Conservation (phyloP, 2,329 filamentous ascomycete species). For the Cytospora schulzeri region DNA sequence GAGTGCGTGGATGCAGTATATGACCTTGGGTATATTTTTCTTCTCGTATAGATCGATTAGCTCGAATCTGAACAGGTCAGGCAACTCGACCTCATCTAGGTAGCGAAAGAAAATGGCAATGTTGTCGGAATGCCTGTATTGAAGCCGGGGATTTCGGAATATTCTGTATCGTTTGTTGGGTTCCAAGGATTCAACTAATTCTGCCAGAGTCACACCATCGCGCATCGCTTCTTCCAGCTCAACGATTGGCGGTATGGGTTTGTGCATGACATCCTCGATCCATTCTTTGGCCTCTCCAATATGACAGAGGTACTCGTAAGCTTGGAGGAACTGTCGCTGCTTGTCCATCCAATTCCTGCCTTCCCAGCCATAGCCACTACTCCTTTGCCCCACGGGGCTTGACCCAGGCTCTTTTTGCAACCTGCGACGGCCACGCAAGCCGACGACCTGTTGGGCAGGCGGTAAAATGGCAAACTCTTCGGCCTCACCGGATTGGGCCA, state of each 20-base stretch:
- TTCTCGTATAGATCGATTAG: constrained; percentile 98
- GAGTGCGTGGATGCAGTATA: constrained; percentile 95
- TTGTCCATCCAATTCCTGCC: constrained; percentile 98
- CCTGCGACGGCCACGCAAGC: constrained; percentile 79
- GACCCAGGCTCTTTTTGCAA: constrained; percentile 68
- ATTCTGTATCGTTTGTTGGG: constrained; percentile 77
- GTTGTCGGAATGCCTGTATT: constrained; percentile 96
- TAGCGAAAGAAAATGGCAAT: constrained; percentile 96
- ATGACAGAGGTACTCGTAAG: constrained; percentile 98
- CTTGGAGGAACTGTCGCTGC: constrained; percentile 91
- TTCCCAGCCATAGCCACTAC: constrained; percentile 69
- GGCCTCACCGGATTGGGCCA: constrained; percentile 73
- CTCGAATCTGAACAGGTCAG: constrained; percentile 95
- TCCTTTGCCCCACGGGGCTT: constrained; percentile 48
- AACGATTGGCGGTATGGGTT: constrained; percentile 86
- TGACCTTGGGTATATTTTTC: constrained; percentile 99
- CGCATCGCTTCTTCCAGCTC: constrained; percentile 90
- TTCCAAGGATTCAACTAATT: constrained; percentile 87
- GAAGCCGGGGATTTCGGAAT: constrained; percentile 81
- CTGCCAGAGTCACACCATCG: constrained; percentile 91
- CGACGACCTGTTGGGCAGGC: constrained; percentile 81
- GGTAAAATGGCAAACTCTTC: constrained; percentile 82
- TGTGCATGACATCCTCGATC: constrained; percentile 90
- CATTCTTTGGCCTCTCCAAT: constrained; percentile 99
- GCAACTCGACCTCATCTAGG: constrained; percentile 85